phyloP scores from a whole-genome alignment of 2,329 filamentous ascomycete species.

The Dryadomyces quercus-mongolicae region DNA sequence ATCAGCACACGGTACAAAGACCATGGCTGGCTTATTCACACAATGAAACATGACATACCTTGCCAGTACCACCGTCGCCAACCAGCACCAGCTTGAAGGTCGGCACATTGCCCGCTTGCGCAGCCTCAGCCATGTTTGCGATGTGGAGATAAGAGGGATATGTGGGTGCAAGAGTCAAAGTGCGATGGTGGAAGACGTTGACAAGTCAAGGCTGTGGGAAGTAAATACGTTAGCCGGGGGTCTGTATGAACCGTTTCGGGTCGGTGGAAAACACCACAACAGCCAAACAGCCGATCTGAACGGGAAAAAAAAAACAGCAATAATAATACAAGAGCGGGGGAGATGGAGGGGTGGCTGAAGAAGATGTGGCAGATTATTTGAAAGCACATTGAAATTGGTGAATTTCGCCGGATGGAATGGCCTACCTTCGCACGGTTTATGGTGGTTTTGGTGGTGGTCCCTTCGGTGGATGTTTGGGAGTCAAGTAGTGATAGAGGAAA shows the following conservation, averaged over 20 bases:
- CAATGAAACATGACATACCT: conserved; percentile 48
- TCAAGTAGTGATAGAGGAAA: conserved; percentile 5
- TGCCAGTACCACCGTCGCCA: conserved; percentile 97
- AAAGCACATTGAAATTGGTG: not conserved
- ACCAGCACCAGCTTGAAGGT: conserved; percentile 99
- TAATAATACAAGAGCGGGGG: not conserved
- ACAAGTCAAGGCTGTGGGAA: not conserved
- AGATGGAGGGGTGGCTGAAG: not conserved
- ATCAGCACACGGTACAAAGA: too few species aligned
- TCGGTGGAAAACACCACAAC: not conserved
- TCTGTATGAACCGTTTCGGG: not conserved
- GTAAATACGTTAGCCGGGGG: not conserved
- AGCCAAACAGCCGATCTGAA: not conserved
- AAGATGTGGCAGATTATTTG: not conserved
- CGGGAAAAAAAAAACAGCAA: not conserved
- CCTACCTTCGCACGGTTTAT: conserved; percentile 9
- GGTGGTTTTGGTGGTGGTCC: not conserved
- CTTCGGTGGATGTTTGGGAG: not conserved
- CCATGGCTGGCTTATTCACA: too few species aligned
- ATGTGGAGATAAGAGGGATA: not conserved
- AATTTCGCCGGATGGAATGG: not conserved
- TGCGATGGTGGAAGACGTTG: conserved; percentile 3
- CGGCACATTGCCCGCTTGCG: conserved; percentile 36
- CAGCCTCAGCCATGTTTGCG: conserved; percentile 50
- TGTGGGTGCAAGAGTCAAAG: not conserved